phyloP scores from a whole-genome alignment of 441 rosid species.

The Arabidopsis lyrata region DNA sequence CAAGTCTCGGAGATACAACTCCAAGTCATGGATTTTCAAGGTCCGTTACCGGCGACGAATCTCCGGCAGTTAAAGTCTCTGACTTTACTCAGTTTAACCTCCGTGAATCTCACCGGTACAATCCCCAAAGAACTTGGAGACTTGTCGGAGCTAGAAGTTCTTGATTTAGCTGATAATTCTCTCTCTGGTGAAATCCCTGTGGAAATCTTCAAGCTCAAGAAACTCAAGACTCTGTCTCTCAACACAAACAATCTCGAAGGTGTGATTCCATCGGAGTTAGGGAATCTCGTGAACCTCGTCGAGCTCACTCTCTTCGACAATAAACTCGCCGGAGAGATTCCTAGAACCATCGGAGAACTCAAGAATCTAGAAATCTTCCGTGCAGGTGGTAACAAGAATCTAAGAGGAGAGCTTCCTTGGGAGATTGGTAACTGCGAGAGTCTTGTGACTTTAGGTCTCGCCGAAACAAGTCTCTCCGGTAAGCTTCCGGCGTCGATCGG shows the following conservation, averaged over 20 bases:
- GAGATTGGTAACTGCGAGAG: conserved; percentile 89
- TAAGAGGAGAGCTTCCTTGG: conserved; percentile 82
- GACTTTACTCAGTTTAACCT: conserved; percentile 66
- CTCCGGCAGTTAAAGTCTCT: conserved; percentile 66
- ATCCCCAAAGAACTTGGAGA: conserved; percentile 80
- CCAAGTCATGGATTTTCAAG: conserved; percentile 66
- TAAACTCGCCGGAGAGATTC: conserved; percentile 75
- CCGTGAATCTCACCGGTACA: conserved; percentile 71
- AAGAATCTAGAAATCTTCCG: conserved; percentile 64
- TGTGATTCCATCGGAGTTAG: conserved; percentile 66
- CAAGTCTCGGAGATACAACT: conserved; percentile 66
- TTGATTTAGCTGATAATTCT: conserved; percentile 81
- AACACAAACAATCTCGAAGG: conserved; percentile 84
- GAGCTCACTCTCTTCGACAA: conserved; percentile 79
- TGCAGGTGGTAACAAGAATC: conserved; percentile 89
- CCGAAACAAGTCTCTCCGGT: conserved; percentile 92
- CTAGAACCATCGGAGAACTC: conserved; percentile 71
- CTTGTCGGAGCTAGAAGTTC: conserved; percentile 52
- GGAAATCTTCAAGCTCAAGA: conserved; percentile 69
- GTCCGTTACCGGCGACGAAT: conserved; percentile 60
- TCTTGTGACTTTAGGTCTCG: conserved; percentile 83
- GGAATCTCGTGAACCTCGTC: conserved; percentile 67
- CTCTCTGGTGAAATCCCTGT: conserved; percentile 77
- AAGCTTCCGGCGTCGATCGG: conserved; percentile 77
- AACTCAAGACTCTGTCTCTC: conserved; percentile 62